Percentiles rank a stretch among this genome's conserved stretches.
Evolutionary conservation across 805 yeast species (phyloP).

Genomic region (Clavispora santaluciae): DNA sequence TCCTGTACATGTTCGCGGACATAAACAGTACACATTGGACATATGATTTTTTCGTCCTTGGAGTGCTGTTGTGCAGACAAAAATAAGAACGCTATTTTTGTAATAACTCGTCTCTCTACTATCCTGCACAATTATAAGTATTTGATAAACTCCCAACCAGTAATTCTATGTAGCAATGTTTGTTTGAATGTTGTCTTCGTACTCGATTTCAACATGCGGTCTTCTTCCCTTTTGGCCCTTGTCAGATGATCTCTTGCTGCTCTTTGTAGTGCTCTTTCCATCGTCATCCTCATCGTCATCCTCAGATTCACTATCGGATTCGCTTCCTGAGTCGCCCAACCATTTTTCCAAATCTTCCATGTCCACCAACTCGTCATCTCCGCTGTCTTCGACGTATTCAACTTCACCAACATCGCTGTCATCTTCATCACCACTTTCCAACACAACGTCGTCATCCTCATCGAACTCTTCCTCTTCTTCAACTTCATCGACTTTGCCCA

Average conservation of each 20-base stretch:
- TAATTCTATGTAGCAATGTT: constrained; percentile 25
- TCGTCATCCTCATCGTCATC: constrained; percentile 27
- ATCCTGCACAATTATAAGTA: neutral
- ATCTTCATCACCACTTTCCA: constrained; percentile 36
- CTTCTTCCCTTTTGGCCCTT: constrained; percentile 48
- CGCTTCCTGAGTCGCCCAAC: constrained; percentile 45
- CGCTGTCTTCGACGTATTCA: constrained; percentile 89
- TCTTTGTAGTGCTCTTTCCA: constrained; percentile 33
- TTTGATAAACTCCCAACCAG: neutral
- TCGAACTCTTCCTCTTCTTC: constrained; percentile 62
- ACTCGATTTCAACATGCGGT: constrained; percentile 76
- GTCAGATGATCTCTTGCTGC: constrained; percentile 1
- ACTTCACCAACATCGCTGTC: constrained; percentile 60
- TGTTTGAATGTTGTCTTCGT: constrained; percentile 60
- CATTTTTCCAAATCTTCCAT: constrained; percentile 90
- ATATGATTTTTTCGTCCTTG: too few relatives aligned
- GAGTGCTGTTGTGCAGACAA: too few relatives aligned
- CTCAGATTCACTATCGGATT: constrained; percentile 26
- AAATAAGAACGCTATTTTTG: too few relatives aligned
- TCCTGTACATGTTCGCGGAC: too few relatives aligned
- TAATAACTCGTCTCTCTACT: too few relatives aligned
- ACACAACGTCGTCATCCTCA: constrained; percentile 47
- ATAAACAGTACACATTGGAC: too few relatives aligned
- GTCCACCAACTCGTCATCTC: constrained; percentile 84
- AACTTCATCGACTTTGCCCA: constrained; percentile 59